These are phyloP conservation scores for Martensiomyces pterosporus DNA, from an alignment of 192 early-diverging fungal genomes.

Conservation along the genomic window DNA sequence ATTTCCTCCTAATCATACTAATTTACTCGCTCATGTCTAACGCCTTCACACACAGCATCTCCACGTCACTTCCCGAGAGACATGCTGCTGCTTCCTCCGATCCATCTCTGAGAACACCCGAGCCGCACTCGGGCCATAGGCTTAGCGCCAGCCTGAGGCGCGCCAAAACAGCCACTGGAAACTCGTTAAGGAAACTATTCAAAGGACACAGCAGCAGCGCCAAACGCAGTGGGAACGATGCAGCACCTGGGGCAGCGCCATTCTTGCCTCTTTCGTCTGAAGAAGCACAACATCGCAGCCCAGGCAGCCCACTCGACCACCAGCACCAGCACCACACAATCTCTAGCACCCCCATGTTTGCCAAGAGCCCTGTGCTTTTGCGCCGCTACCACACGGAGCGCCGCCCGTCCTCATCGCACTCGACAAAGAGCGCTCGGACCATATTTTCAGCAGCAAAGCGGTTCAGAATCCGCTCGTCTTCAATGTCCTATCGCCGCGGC, in stretches of 20 bases:
- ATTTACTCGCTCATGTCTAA: no score
- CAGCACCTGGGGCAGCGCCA: no score
- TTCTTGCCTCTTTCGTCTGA: no score
- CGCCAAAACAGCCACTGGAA: conserved; percentile 20
- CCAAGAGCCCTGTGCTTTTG: not conserved
- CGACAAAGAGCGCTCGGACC: conserved; percentile 29
- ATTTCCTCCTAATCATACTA: no score
- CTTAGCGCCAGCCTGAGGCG: conserved; percentile 11
- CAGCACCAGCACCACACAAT: no score
- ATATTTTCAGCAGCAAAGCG: conserved; percentile 40
- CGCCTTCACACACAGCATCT: no score
- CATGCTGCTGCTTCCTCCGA: not conserved
- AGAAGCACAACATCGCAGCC: not conserved
- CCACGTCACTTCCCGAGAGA: no score
- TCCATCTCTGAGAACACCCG: not conserved
- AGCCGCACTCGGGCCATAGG: not conserved
- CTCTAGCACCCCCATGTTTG: no score
- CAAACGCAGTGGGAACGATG: no score
- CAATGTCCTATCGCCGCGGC: no score
- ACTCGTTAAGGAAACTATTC: conserved; percentile 33
- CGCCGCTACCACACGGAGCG: not conserved
- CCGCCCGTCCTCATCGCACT: conserved; percentile 31
- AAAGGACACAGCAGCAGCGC: conserved; percentile 10
- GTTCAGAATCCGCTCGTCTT: conserved; percentile 30
- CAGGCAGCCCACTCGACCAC: not conserved